Evolutionary conservation across 2,329 filamentous ascomycete species (phyloP).

Genomic region (Arachnopeziza araneosa): DNA sequence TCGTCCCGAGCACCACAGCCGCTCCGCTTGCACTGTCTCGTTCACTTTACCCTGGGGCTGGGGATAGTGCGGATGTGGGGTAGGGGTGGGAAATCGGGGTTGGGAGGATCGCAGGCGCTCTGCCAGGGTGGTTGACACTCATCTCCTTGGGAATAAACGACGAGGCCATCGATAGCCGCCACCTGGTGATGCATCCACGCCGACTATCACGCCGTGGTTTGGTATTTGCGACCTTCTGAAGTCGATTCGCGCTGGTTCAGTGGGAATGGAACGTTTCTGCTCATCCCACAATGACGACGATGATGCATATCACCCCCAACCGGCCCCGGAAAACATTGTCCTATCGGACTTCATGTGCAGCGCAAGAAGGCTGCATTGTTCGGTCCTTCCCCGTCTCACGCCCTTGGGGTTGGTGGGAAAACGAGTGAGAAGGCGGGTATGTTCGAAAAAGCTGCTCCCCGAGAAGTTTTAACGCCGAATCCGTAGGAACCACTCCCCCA

Average conservation of each 20-base stretch:
- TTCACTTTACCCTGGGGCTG: neutral
- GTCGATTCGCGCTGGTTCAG: neutral
- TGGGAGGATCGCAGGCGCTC: neutral
- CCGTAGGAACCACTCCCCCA: neutral
- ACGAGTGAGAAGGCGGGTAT: neutral
- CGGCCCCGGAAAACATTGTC: neutral
- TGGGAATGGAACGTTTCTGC: neutral
- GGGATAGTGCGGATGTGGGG: neutral
- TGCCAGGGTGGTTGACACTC: neutral
- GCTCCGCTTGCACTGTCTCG: neutral
- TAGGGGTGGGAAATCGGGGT: neutral
- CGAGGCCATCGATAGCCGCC: neutral
- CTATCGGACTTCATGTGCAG: neutral
- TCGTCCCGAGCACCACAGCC: neutral
- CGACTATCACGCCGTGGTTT: neutral
- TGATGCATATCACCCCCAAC: neutral
- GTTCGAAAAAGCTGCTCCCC: neutral
- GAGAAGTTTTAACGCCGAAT: neutral
- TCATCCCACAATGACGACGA: neutral
- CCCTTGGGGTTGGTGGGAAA: neutral
- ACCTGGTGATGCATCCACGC: neutral
- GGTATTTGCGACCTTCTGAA: neutral
- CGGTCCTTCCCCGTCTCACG: neutral
- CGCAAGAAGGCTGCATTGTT: neutral
- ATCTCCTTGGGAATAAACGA: neutral